phyloP scores from a whole-genome alignment of 805 yeast species.

The Ogataea nakhonphanomensis region DNA sequence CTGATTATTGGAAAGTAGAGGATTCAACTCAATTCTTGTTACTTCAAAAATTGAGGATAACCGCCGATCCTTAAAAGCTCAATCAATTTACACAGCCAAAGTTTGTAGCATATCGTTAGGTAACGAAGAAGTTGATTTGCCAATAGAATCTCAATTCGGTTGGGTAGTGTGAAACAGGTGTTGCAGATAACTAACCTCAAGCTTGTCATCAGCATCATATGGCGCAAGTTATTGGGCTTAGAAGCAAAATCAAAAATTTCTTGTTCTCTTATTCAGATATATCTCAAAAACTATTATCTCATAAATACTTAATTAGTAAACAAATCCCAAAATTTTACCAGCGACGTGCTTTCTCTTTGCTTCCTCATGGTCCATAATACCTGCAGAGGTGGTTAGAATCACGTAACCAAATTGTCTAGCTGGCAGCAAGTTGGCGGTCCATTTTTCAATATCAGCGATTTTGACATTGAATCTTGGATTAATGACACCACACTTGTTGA shows the following conservation, averaged over 20 bases:
- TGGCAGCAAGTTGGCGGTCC: conserved; percentile 98
- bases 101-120: background rate
- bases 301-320: conserved; percentile 54
- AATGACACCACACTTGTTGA: conserved; percentile 98
- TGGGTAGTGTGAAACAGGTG: too few species aligned
- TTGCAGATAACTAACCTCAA: too few species aligned
- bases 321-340: conserved; percentile 98
- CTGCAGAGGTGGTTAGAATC: conserved; percentile 97
- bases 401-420: conserved; percentile 99
- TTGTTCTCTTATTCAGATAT: too few species aligned
- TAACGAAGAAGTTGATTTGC: too few species aligned
- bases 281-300: conserved; percentile 6
- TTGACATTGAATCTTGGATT: conserved; percentile 98
- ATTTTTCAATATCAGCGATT: conserved; percentile 93
- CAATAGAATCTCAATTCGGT: too few species aligned
- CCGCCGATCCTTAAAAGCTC: conserved; percentile 7
- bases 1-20: background rate
- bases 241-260: too few species aligned
- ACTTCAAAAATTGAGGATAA: conserved; percentile 5
- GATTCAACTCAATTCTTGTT: background rate
- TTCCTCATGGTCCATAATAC: conserved; percentile 99
- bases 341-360: conserved; percentile 99
- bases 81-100: conserved; percentile 1
- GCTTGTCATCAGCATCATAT: too few species aligned
- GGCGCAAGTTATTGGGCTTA: too few species aligned